phyloP scores from a whole-genome alignment of 2,329 filamentous ascomycete species.

The Epichloe sp. region DNA sequence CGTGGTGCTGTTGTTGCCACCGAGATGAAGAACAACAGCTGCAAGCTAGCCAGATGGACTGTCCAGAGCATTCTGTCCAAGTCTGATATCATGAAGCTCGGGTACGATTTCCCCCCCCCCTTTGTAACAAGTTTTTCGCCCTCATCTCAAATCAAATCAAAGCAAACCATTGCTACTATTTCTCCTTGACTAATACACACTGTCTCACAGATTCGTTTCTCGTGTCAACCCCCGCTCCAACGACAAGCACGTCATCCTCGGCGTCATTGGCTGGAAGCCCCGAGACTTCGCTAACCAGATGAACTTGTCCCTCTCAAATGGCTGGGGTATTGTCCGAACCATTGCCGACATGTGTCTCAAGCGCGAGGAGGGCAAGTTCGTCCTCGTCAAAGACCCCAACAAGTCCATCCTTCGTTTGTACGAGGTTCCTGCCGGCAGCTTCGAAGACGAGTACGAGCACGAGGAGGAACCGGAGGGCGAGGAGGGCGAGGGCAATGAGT shows the following conservation, averaged over 20 bases:
- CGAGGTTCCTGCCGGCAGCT: constrained; percentile 73
- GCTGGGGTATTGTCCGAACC: constrained; percentile 97
- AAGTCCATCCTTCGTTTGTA: constrained; percentile 91
- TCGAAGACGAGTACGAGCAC: constrained; percentile 81
- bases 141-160: background rate
- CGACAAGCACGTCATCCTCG: constrained; percentile 88
- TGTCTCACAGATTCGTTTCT: constrained; percentile 66
- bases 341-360: constrained; percentile 89
- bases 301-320: constrained; percentile 93
- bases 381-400: constrained; percentile 84
- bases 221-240: constrained; percentile 84
- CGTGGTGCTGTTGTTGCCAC: constrained; percentile 95
- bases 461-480: constrained; percentile 39
- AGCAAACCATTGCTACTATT: too few relatives aligned
- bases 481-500: constrained; percentile 22
- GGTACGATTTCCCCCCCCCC: constrained; percentile 38
- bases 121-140: background rate
- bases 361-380: constrained; percentile 68
- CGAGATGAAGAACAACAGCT: constrained; percentile 99
- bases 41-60: constrained; percentile 96
- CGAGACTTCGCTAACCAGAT: constrained; percentile 95
- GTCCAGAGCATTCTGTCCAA: constrained; percentile 92
- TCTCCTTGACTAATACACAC: constrained; percentile 13
- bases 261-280: constrained; percentile 95
- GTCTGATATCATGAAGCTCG: constrained; percentile 98